phyloP scores from a whole-genome alignment of 192 early-diverging fungal species.

The Coemansia reversa region DNA sequence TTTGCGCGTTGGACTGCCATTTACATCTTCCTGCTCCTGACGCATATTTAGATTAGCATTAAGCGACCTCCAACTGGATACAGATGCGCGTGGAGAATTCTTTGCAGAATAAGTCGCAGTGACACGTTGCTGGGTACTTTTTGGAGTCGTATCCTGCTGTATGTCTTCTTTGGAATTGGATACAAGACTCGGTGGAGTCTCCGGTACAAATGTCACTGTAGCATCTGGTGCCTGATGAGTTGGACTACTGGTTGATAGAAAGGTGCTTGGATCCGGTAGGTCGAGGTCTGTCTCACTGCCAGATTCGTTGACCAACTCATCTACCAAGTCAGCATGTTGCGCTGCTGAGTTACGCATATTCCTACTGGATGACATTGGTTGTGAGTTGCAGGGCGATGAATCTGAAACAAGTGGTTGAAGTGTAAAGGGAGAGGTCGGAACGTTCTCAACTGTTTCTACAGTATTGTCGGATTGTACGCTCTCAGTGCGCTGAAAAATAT shows the following conservation, averaged over 20 bases:
- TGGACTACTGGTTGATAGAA: slow-evolving; percentile 12
- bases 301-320: slow-evolving; percentile 10
- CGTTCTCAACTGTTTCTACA: slow-evolving; percentile 9
- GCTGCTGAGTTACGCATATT: not conserved
- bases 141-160: not conserved
- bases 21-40: not conserved
- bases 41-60: not conserved
- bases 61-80: not conserved
- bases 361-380: not conserved
- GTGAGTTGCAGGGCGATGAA: slow-evolving; percentile 1
- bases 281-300: slow-evolving; percentile 44
- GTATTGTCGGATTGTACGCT: slow-evolving; percentile 12
- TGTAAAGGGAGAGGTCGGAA: not conserved
- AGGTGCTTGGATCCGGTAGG: slow-evolving; percentile 34
- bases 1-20: not conserved
- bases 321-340: not conserved
- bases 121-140: not conserved
- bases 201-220: not conserved
- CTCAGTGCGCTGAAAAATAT: not conserved
- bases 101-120: not conserved
- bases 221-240: not conserved
- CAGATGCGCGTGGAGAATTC: not conserved
- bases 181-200: not conserved
- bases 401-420: slow-evolving; percentile 5
- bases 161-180: not conserved